These are phyloP conservation scores for Haplosporangium gracile DNA, from an alignment of 192 early-diverging fungal genomes.

Conservation along the genomic window DNA sequence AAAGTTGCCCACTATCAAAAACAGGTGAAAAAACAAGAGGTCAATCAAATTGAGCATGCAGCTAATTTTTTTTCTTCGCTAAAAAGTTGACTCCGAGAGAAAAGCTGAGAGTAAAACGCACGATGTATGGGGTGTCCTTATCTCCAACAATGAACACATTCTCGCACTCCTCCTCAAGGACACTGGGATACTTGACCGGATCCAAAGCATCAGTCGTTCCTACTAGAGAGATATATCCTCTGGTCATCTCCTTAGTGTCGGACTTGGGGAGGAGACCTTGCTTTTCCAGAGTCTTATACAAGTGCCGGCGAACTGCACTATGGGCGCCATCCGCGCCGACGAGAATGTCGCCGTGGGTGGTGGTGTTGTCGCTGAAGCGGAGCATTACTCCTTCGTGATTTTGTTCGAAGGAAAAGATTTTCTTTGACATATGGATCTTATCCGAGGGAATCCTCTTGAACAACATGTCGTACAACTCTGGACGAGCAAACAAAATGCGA, in stretches of 20 bases:
- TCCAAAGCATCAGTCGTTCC: conserved; percentile 6
- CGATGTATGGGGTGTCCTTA: background rate
- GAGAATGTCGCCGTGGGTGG: conserved; percentile 16
- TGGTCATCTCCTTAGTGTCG: background rate
- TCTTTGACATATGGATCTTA: conserved; percentile 22
- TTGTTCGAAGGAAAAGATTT: background rate
- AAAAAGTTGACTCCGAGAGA: too few species aligned
- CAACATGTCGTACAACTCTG: conserved; percentile 16
- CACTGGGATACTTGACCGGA: background rate
- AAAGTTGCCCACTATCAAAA: conserved; percentile 8
- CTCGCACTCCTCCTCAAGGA: background rate
- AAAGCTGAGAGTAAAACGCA: background rate
- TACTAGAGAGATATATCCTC: conserved; percentile 4
- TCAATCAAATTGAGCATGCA: background rate
- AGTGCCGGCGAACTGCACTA: background rate
- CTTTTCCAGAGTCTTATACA: background rate
- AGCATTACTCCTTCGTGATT: background rate
- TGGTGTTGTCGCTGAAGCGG: conserved; percentile 3
- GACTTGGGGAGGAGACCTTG: conserved; percentile 5
- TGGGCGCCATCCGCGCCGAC: conserved; percentile 27
- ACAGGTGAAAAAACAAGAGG: background rate
- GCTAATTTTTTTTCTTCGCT: too few species aligned
- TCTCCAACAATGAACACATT: conserved; percentile 3
- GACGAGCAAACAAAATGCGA: conserved; percentile 16
- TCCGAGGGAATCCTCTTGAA: conserved; percentile 1